Evolutionary conservation across 352 stramenopile species (phyloP).

Genomic region (Pythium scleroteichum): DNA sequence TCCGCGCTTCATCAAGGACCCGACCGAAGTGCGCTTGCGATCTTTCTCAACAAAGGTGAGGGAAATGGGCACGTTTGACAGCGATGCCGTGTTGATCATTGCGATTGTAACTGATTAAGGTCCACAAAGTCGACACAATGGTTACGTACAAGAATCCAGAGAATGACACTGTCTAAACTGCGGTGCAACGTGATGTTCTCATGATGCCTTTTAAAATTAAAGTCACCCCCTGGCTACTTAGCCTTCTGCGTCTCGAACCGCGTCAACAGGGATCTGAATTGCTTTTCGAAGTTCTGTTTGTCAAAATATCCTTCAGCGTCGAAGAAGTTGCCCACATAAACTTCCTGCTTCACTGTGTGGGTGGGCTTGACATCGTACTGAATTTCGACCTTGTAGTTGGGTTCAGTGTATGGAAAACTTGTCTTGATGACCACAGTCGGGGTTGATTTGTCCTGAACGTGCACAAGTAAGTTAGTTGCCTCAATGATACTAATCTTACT

Average conservation of each 20-base stretch:
- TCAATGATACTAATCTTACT: too few relatives aligned
- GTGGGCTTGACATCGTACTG: conserved; percentile 22
- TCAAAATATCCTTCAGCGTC: conserved; percentile 86
- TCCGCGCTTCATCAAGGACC: conserved; percentile 97
- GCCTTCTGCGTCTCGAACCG: conserved; percentile 77
- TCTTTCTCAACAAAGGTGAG: conserved; percentile 97
- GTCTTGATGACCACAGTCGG: conserved; percentile 64
- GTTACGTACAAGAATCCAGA: conserved; percentile 96
- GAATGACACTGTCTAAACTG: conserved; percentile 59
- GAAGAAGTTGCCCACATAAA: conserved; percentile 87
- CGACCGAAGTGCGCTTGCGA: conserved; percentile 96
- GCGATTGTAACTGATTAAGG: conserved; percentile 34
- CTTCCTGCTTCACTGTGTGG: conserved; percentile 44
- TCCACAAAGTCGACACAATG: conserved; percentile 98
- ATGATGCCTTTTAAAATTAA: conserved; percentile 18
- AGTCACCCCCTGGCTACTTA: conserved; percentile 51
- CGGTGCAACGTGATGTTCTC: conserved; percentile 13
- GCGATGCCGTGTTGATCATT: not conserved
- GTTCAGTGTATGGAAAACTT: conserved; percentile 66
- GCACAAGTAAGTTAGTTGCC: too few relatives aligned
- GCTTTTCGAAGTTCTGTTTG: conserved; percentile 73
- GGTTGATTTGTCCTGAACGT: conserved; percentile 32
- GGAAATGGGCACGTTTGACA: not conserved
- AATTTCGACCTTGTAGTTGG: conserved; percentile 72
- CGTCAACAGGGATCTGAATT: conserved; percentile 57